Base-by-base conservation (phyloP, 2,329 filamentous ascomycete genomes). In the Thelonectria blattea region DNA sequence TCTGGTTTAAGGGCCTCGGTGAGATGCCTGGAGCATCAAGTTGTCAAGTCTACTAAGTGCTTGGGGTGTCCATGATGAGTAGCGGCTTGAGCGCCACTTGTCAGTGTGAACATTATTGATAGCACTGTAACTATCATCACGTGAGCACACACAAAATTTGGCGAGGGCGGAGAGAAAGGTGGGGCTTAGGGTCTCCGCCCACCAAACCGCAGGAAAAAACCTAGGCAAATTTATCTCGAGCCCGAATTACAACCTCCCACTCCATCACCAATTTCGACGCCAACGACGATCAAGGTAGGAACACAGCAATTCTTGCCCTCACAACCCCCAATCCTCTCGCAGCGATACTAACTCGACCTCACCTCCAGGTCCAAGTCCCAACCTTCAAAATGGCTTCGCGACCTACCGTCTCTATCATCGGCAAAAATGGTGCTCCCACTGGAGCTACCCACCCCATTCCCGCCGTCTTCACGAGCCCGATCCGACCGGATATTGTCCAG, bases 401-500 rank as follows among this genome's bases (percentile, higher is more conserved):
- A 86, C 95, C 95, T 83, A 97, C 93, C 80, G 95, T 99, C 82
- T 92, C 93, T 80, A 93, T 99, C 85, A 89, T 96, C 85, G 89
- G 91, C 83, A 93, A 92, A 83, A 93, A 97, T 90, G 95, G 95
- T 86, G 87, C 90, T 85, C 86, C 92, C 84, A 91, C 89, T 83
- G 91, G 91, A 80, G 88, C 90, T 81, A 94, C 93, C 79, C 88
- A 93, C 83, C 88, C 95, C 80, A 89, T 98, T 76, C 95, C 96
- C 79, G 89, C 92, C 83, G 94, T 99, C 85, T 99, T 99, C 91
- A 88, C 88, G 82, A 88, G 91, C 75, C 95, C 95, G 74, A 98
- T 99, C 87, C 94, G 95, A 81, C 91, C 93, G 77, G 95, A 99
- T 85, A 97, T 99, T 80, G 95, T 99, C 80, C 94, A 98, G 88